A percentile compares a stretch with the other conserved stretches of the same genome.
Conservation (phyloP, 129 eudicot species). For the Centella asiatica region DNA sequence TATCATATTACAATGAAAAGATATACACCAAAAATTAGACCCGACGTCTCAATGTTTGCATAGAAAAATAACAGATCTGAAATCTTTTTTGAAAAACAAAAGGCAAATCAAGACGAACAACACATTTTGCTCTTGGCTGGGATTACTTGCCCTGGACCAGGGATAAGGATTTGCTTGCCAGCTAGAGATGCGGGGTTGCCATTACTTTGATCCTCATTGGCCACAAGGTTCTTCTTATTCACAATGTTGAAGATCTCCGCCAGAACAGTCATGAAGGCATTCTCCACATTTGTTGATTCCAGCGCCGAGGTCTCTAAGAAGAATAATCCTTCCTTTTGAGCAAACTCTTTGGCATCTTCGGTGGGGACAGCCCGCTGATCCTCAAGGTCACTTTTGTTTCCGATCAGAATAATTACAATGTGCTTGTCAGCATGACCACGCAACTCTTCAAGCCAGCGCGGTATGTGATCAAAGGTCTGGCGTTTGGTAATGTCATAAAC, state of each 20-base stretch:
- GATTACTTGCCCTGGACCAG: constrained; percentile 91
- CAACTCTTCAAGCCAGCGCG: constrained; percentile 64
- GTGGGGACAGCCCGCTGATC: constrained; percentile 65
- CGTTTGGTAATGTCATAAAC: constrained; percentile 71
- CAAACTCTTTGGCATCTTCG: constrained; percentile 87
- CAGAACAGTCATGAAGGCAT: constrained; percentile 74
- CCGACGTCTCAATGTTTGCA: not conserved
- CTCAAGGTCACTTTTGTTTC: constrained; percentile 61
- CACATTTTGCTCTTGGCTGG: constrained; percentile 68
- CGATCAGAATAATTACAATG: constrained; percentile 56
- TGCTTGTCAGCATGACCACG: constrained; percentile 68
- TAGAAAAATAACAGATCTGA: not conserved
- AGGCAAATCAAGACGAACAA: constrained; percentile 48
- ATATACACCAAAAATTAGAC: constrained; percentile 9
- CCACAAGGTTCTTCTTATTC: constrained; percentile 69
- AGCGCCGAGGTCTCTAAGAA: constrained; percentile 87
- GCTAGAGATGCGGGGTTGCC: constrained; percentile 47
- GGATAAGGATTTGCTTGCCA: constrained; percentile 79
- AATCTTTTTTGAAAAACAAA: constrained; percentile 1
- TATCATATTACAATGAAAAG: constrained; percentile 7
- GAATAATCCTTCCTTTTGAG: constrained; percentile 86
- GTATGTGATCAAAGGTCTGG: constrained; percentile 69
- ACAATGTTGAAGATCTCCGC: constrained; percentile 83
- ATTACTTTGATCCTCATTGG: constrained; percentile 48
- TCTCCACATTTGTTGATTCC: constrained; percentile 85